These are phyloP conservation scores for Basidiobolus meristosporus DNA, from an alignment of 371 early-diverging fungal species.

Conservation along the genomic window DNA sequence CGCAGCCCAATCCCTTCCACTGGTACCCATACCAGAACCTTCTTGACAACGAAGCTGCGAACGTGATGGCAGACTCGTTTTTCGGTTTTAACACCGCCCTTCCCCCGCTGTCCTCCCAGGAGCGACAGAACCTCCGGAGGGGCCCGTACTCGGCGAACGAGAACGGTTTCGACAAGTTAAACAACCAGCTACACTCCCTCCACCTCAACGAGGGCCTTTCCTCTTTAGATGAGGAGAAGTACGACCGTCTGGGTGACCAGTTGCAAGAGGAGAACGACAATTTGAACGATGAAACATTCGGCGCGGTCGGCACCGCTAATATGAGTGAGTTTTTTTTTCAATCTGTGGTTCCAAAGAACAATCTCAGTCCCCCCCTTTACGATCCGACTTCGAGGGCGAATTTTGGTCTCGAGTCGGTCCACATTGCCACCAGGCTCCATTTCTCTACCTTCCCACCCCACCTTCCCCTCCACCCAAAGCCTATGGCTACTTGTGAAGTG, in stretches of 20 bases:
- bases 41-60: background rate
- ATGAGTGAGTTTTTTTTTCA: background rate
- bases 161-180: slow-evolving; percentile 19
- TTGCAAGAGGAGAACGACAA: slow-evolving; percentile 59
- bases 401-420: no score
- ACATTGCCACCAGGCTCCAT: no score
- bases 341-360: no score
- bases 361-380: no score
- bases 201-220: slow-evolving; percentile 14
- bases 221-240: slow-evolving; percentile 14
- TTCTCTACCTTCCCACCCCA: no score
- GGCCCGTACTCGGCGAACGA: slow-evolving; percentile 5
- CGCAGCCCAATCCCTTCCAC: no score
- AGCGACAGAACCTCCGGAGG: slow-evolving; percentile 1
- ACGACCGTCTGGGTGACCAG: slow-evolving; percentile 15
- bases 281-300: slow-evolving; percentile 76
- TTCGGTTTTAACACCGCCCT: slow-evolving; percentile 33
- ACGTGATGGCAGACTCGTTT: slow-evolving; percentile 5
- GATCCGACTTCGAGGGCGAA: no score
- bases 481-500: no score
- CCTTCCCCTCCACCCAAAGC: no score
- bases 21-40: no score
- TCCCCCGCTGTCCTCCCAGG: slow-evolving; percentile 11
- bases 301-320: slow-evolving; percentile 22
- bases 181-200: slow-evolving; percentile 19